Conservation (phyloP, 2,329 filamentous ascomycete species). For the Sporothrix brunneoviolacea region DNA sequence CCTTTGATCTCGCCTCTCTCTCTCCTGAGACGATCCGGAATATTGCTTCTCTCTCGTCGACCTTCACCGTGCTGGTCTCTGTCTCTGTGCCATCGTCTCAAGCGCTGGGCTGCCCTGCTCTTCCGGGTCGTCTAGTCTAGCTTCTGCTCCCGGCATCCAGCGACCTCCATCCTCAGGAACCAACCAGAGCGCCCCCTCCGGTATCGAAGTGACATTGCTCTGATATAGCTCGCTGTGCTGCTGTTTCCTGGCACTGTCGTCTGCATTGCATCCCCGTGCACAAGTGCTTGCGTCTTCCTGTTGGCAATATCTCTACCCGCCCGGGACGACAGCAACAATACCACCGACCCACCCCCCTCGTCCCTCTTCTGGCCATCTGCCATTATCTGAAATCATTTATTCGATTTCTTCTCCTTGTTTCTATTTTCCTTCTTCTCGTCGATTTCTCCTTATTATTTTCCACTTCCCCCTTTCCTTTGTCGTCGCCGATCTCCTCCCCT, state of each 20-base stretch:
- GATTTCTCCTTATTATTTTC: not conserved
- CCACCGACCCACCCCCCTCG: not conserved
- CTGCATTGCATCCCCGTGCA: no score
- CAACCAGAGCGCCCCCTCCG: no score
- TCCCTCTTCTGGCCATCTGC: not conserved
- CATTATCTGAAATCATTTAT: not conserved
- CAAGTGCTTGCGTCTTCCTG: not conserved
- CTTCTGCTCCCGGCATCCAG: no score
- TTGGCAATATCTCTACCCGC: slow-evolving; percentile 11
- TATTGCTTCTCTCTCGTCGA: not conserved
- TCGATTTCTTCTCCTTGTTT: not conserved
- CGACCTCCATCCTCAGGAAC: no score
- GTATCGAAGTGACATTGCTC: no score
- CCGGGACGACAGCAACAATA: not conserved
- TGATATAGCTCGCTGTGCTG: no score
- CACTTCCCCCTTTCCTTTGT: not conserved
- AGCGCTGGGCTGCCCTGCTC: no score
- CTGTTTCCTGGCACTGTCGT: no score
- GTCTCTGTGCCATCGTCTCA: no score
- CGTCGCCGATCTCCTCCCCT: not conserved
- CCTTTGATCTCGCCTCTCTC: not conserved
- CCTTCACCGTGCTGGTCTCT: no score
- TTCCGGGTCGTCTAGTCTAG: no score
- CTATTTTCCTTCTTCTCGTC: not conserved
- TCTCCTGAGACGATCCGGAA: not conserved